Conservation (phyloP, 2,329 filamentous ascomycete species). For the Xylaria sp. region DNA sequence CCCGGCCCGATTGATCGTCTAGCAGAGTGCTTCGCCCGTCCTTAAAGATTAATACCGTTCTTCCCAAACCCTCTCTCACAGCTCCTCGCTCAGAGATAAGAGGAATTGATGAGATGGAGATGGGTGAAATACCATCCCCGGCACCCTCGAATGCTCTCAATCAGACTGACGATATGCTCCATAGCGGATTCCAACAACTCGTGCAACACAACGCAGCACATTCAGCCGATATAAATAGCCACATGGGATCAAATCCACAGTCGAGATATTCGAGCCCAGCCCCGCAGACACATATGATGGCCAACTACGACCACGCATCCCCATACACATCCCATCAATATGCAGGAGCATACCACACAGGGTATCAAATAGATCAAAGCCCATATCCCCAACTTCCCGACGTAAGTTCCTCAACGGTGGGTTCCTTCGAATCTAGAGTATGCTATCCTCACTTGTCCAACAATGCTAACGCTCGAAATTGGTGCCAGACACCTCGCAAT, state of each 20-base stretch:
- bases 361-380: slow-evolving; percentile 45
- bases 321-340: slow-evolving; percentile 41
- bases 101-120: slow-evolving; percentile 46
- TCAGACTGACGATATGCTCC: slow-evolving; percentile 52
- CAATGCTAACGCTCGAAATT: slow-evolving; percentile 15
- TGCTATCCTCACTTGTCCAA: not conserved
- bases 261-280: slow-evolving; percentile 55
- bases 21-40: slow-evolving; percentile 14
- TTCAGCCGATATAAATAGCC: slow-evolving; percentile 46
- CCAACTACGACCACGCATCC: slow-evolving; percentile 44
- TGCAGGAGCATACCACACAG: slow-evolving; percentile 42
- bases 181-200: slow-evolving; percentile 57
- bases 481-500: slow-evolving; percentile 47
- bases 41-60: slow-evolving; percentile 17
- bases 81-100: slow-evolving; percentile 15
- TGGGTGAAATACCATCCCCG: slow-evolving; percentile 57
- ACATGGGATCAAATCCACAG: slow-evolving; percentile 52
- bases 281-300: slow-evolving; percentile 46
- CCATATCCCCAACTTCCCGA: slow-evolving; percentile 48
- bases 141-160: slow-evolving; percentile 54
- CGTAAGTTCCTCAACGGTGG: slow-evolving; percentile 43
- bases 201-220: slow-evolving; percentile 57
- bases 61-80: slow-evolving; percentile 4
- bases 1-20: slow-evolving; percentile 1
- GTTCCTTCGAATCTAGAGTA: slow-evolving; percentile 25